A percentile compares a stretch with the other conserved stretches of the same genome.
phyloP scores from a whole-genome alignment of 2,329 filamentous ascomycete species.

The Penicillium sp. region DNA sequence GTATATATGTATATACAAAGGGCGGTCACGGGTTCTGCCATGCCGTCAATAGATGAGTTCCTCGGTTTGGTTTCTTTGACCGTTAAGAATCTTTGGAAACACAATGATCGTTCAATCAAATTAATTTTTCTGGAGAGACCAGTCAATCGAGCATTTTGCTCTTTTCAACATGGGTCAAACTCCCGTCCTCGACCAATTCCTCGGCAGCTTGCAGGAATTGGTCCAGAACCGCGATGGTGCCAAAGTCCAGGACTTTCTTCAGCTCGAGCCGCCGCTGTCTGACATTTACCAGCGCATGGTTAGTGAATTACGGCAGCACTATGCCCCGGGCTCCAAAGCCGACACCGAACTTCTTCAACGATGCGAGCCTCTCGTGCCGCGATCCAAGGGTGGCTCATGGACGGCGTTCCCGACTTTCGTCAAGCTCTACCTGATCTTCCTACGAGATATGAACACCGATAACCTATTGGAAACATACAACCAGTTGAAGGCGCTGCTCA shows the following conservation, averaged over 20 bases:
- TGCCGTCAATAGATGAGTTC: neutral
- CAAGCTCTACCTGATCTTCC: constrained; percentile 74
- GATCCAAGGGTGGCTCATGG: constrained; percentile 67
- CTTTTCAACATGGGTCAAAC: constrained; percentile 41
- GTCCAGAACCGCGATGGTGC: constrained; percentile 63
- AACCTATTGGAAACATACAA: constrained; percentile 74
- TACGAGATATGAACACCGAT: constrained; percentile 74
- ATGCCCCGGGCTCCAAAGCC: constrained; percentile 48
- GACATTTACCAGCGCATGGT: constrained; percentile 67
- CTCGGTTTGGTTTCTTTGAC: neutral
- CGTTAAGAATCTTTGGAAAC: neutral
- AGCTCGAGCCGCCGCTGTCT: constrained; percentile 69
- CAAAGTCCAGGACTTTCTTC: constrained; percentile 66
- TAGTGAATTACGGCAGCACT: constrained; percentile 62
- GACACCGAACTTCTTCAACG: constrained; percentile 57
- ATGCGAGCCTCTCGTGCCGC: constrained; percentile 63
- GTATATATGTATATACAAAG: neutral
- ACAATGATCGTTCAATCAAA: neutral
- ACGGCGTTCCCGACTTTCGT: constrained; percentile 74
- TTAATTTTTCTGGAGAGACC: neutral
- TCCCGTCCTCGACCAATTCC: constrained; percentile 65
- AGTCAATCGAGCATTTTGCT: neutral
- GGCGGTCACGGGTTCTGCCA: constrained; percentile 8
- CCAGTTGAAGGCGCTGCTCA: constrained; percentile 68
- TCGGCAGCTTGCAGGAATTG: constrained; percentile 61